phyloP scores from a whole-genome alignment of 441 rosid genomes.

The Populus hybrid region DNA sequence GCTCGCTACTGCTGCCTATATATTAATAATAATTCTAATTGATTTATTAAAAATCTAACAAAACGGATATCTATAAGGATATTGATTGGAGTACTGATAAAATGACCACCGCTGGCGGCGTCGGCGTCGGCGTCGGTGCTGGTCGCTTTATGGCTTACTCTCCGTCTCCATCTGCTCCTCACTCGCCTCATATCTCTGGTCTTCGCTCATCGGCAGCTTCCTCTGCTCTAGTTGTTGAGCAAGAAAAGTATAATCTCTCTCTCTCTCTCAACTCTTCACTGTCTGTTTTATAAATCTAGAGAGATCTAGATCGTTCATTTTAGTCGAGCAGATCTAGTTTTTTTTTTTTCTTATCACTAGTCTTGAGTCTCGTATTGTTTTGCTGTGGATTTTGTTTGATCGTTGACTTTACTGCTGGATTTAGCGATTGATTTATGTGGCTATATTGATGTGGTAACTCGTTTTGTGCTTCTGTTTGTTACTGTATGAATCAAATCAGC shows the following conservation, averaged over 20 bases:
- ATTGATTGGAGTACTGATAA: constrained; percentile 27
- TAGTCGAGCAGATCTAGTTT: neutral
- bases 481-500: neutral
- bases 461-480: neutral
- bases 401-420: neutral
- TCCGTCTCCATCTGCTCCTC: constrained; percentile 69
- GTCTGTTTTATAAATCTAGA: neutral
- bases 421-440: neutral
- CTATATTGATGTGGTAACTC: neutral
- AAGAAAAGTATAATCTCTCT: constrained; percentile 42
- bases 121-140: neutral
- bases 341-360: neutral
- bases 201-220: constrained; percentile 57
- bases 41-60: neutral
- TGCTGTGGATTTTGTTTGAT: neutral
- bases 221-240: constrained; percentile 45
- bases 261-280: neutral
- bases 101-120: constrained; percentile 33
- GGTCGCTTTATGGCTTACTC: constrained; percentile 60
- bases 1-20: neutral
- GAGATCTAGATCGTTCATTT: neutral
- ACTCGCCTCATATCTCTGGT: constrained; percentile 58
- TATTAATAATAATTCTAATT: neutral
- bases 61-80: constrained; percentile 27
- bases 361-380: neutral